Conservation (phyloP, 345 rosid genomes). For the Geranium rotundifolium region DNA sequence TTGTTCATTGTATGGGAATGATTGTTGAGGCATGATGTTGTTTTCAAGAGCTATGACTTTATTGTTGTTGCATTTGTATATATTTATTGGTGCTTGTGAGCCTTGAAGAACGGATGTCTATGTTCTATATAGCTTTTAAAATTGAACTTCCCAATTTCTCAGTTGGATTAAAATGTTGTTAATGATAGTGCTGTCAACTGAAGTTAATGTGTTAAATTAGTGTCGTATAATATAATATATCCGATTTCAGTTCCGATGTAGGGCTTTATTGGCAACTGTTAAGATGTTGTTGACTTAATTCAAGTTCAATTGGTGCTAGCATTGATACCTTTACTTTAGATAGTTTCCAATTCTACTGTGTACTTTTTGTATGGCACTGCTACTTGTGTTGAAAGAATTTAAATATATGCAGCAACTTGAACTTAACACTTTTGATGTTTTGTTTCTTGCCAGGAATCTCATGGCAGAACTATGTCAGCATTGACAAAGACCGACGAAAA, state of each 20-base stretch:
- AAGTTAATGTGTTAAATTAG: too few species aligned
- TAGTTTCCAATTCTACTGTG: not conserved
- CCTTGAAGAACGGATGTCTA: not conserved
- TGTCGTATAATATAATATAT: too few species aligned
- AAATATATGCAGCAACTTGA: not conserved
- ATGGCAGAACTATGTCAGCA: constrained; percentile 46
- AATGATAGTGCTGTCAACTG: too few species aligned
- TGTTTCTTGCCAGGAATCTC: constrained; percentile 56
- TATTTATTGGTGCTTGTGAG: not conserved
- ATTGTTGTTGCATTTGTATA: not conserved
- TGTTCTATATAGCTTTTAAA: not conserved
- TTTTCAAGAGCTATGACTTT: too few species aligned
- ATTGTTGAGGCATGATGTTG: too few species aligned
- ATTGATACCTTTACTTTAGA: not conserved
- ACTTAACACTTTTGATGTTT: not conserved
- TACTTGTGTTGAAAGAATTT: not conserved
- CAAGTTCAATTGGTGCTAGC: not conserved
- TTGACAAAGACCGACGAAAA: constrained; percentile 70
- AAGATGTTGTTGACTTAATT: not conserved
- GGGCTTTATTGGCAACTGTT: not conserved
- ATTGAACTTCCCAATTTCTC: not conserved
- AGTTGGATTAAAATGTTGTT: too few species aligned
- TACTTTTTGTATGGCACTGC: not conserved
- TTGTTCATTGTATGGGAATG: too few species aligned
- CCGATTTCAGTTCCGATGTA: not conserved